A percentile compares a stretch with the other conserved stretches of the same genome.
phyloP scores from a whole-genome alignment of 108 stramenopile species.

The Nitzschia sp. region DNA sequence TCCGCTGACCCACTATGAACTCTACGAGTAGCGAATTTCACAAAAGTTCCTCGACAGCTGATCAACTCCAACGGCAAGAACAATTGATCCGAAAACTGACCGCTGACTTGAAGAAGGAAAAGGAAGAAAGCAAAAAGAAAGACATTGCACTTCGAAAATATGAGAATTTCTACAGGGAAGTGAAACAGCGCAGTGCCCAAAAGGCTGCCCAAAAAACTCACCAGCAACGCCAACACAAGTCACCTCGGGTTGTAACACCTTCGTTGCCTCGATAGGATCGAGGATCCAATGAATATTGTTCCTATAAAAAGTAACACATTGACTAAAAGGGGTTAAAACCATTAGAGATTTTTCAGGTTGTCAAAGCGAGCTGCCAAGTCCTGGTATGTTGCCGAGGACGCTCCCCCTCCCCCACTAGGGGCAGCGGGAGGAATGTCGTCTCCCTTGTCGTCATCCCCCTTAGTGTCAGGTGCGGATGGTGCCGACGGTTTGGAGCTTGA shows the following conservation, averaged over 20 bases:
- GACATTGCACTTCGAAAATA: conserved; percentile 80
- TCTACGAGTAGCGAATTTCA: conserved; percentile 31
- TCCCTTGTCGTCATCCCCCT: conserved; percentile 30
- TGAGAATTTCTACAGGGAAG: conserved; percentile 84
- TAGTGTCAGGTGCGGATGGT: conserved; percentile 9
- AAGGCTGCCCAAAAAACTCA: conserved; percentile 62
- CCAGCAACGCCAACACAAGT: conserved; percentile 29
- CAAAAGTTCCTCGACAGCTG: conserved; percentile 34
- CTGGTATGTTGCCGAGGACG: conserved; percentile 37
- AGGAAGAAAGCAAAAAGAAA: conserved; percentile 83
- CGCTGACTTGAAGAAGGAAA: conserved; percentile 76
- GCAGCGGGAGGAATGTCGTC: conserved; percentile 8
- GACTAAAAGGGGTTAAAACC: background rate
- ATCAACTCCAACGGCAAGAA: conserved; percentile 66
- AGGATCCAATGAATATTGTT: background rate
- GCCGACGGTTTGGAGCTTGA: conserved; percentile 4
- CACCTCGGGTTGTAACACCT: conserved; percentile 1
- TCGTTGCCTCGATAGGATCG: background rate
- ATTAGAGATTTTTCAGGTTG: conserved; percentile 51
- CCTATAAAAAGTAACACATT: background rate
- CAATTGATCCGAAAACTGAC: conserved; percentile 76
- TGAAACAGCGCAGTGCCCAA: conserved; percentile 82
- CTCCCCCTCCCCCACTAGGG: conserved; percentile 20
- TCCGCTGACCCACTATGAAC: too few species aligned
- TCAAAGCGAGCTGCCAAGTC: conserved; percentile 78